Evolutionary conservation across 495 filamentous ascomycete genomes (phyloP), one percentile per base, ranked within the genome.

Genomic region (Neurospora cerealis): DNA sequence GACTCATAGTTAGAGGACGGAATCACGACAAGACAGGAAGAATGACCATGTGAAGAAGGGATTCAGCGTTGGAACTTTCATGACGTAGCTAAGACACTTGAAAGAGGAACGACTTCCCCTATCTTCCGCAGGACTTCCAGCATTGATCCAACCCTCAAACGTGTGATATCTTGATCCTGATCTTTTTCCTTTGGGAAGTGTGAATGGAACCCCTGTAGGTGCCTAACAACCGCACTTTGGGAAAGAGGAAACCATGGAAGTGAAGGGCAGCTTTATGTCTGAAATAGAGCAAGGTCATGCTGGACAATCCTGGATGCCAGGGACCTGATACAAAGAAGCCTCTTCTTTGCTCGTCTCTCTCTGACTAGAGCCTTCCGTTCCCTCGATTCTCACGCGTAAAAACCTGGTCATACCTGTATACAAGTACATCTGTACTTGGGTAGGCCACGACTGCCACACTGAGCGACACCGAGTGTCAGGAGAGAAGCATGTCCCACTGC

Each of bases 201-300:
- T 19, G 41, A 42, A 19, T 42, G 41, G n/a, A n/a, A n/a, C n/a
- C n/a, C n/a, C n/a, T n/a, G n/a, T n/a, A n/a, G n/a, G n/a, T n/a
- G n/a, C 41, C 17, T 7, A 44, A 44, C 15, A 19, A 8, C 17
- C 17, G 15, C 17, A 19, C 41, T 19, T 9, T 44, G 0, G 41
- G 41, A 8, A 19, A 0, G 6, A n/a, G n/a, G n/a, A n/a, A n/a
- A n/a, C n/a, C n/a, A n/a, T n/a, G n/a, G n/a, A n/a, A 44, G 17
- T 3, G 41, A 9, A 7, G 5, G 0, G 6, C 5, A 44, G 6
- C 6, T 19, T 8, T 9, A 4, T n/a, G 2, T 5, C 17, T 19
- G 17, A 0, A 44, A 4, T n/a, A n/a, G 1, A 3, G 41, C 0
- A 8, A n/a, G 17, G 7, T n/a, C 41, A 6, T 0, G 7, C 17